Conservation (phyloP, 2,329 filamentous ascomycete species). For the Aspergillus quadrilineatus region DNA sequence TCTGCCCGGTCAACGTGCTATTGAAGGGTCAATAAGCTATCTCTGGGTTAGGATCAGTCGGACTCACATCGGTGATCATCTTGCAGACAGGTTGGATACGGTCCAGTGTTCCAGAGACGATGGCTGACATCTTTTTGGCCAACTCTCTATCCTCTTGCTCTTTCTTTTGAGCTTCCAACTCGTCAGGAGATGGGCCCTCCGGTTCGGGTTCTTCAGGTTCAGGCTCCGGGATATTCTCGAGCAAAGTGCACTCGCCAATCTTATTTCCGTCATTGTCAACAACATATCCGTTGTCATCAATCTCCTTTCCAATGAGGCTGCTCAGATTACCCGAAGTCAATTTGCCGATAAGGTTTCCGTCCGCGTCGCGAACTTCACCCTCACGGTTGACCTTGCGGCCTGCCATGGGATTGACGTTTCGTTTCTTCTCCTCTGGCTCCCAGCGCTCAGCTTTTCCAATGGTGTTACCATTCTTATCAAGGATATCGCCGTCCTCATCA, state of each 20-base stretch:
- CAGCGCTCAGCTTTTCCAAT: constrained; percentile 68
- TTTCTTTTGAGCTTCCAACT: constrained; percentile 57
- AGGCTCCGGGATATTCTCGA: constrained; percentile 56
- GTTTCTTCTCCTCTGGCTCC: constrained; percentile 58
- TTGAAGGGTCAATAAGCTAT: constrained; percentile 14
- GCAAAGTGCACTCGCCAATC: constrained; percentile 62
- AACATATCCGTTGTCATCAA: constrained; percentile 54
- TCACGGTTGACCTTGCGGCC: constrained; percentile 53
- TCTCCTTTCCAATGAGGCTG: constrained; percentile 42
- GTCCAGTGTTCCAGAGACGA: constrained; percentile 76
- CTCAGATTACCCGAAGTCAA: constrained; percentile 46
- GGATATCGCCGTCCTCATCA: constrained; percentile 67
- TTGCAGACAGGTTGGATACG: constrained; percentile 82
- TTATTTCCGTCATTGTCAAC: constrained; percentile 62
- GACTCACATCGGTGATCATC: constrained; percentile 73
- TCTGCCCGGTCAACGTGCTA: constrained; percentile 78
- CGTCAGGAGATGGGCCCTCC: constrained; percentile 41
- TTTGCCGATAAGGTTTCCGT: constrained; percentile 48
- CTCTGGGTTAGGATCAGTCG: not conserved
- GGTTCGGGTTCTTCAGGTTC: constrained; percentile 31
- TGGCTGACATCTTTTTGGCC: constrained; percentile 70
- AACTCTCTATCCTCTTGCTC: constrained; percentile 70
- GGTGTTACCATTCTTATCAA: constrained; percentile 66
- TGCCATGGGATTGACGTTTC: constrained; percentile 61
- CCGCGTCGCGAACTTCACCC: constrained; percentile 48